phyloP scores from a whole-genome alignment of 2,329 filamentous ascomycete species.

The Claviceps maximensis region DNA sequence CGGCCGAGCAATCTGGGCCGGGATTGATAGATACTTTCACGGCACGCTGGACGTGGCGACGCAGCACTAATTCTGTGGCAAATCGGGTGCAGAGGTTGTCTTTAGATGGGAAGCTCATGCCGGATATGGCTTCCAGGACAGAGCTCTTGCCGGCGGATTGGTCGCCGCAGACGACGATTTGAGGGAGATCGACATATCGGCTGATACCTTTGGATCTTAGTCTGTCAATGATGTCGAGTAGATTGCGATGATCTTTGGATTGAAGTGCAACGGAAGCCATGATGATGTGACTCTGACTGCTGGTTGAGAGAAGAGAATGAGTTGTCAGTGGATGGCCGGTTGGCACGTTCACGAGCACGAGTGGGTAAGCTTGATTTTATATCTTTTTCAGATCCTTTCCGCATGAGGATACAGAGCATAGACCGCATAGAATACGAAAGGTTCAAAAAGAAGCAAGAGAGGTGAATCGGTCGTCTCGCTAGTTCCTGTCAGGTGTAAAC shows the following conservation, averaged over 20 bases:
- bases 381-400: background rate
- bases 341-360: background rate
- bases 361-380: background rate
- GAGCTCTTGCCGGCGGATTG: constrained; percentile 53
- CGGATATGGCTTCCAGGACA: constrained; percentile 50
- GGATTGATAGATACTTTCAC: constrained; percentile 23
- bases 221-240: constrained; percentile 10
- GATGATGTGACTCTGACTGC: background rate
- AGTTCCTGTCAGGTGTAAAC: too few relatives aligned
- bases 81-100: constrained; percentile 49
- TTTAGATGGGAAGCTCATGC: constrained; percentile 45
- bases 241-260: constrained; percentile 6
- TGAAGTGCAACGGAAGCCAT: constrained; percentile 7
- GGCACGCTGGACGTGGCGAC: constrained; percentile 22
- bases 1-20: constrained; percentile 13
- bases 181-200: constrained; percentile 24
- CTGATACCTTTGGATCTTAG: constrained; percentile 9
- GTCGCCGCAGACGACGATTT: constrained; percentile 46
- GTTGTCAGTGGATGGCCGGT: background rate
- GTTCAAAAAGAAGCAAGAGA: too few relatives aligned
- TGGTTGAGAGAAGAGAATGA: background rate
- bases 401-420: too few relatives aligned
- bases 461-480: too few relatives aligned
- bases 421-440: too few relatives aligned
- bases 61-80: constrained; percentile 47